Conservation (phyloP, 129 eudicot species). For the Artemisia annua region DNA sequence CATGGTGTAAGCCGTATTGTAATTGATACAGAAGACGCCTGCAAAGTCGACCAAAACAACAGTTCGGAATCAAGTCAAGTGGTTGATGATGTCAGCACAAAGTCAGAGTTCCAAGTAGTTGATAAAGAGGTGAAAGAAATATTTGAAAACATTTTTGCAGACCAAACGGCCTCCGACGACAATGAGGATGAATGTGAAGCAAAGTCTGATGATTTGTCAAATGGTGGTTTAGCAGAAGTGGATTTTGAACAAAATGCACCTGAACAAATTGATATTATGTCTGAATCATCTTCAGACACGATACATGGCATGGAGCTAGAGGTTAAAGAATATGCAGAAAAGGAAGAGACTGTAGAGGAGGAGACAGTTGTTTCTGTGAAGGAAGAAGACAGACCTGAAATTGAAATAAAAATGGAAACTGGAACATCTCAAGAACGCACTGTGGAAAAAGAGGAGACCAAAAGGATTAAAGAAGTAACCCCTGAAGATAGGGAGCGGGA, state of each 20-base stretch:
- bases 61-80: conserved; percentile 31
- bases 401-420: conserved; percentile 29
- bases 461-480: conserved; percentile 40
- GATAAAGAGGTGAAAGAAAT: conserved; percentile 37
- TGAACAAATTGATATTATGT: conserved; percentile 30
- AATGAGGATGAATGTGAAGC: conserved; percentile 17
- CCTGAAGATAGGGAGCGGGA: conserved; percentile 66
- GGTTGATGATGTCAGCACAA: conserved; percentile 27
- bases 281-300: conserved; percentile 33
- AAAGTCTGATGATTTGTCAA: conserved; percentile 11
- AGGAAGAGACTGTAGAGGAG: conserved; percentile 23
- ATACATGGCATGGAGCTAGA: conserved; percentile 43
- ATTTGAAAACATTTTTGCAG: conserved; percentile 24
- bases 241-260: conserved; percentile 26
- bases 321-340: conserved; percentile 35
- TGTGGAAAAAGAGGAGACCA: conserved; percentile 31
- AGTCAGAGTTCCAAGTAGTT: conserved; percentile 24
- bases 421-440: conserved; percentile 34
- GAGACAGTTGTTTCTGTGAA: conserved; percentile 31
- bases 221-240: conserved; percentile 25
- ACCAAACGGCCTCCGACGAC: conserved; percentile 32
- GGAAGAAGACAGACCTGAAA: conserved; percentile 25
- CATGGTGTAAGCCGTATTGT: conserved; percentile 20
- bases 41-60: conserved; percentile 26
- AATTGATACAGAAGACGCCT: conserved; percentile 31